Conservation (phyloP, 2,329 filamentous ascomycete genomes). For the Claviceps maximensis region DNA sequence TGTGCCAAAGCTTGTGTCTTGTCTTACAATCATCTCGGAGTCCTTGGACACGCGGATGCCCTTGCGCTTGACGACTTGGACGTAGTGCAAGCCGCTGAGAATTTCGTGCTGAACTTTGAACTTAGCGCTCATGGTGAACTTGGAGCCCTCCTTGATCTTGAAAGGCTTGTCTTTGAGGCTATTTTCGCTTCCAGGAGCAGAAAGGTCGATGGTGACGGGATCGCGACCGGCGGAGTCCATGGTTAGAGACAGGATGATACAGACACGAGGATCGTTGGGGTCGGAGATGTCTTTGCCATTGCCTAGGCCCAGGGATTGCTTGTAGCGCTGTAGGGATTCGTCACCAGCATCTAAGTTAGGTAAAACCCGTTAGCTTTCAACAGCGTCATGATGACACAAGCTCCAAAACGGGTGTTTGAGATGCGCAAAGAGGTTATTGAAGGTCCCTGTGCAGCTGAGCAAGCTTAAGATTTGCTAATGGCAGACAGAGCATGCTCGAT, state of each 20-base stretch:
- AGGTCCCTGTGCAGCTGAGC: background rate
- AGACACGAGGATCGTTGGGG: slow-evolving; percentile 72
- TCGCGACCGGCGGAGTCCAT: slow-evolving; percentile 72
- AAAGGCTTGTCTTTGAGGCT: slow-evolving; percentile 85
- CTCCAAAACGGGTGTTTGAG: background rate
- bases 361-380: background rate
- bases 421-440: background rate
- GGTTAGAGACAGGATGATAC: slow-evolving; percentile 83
- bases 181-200: slow-evolving; percentile 55
- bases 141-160: slow-evolving; percentile 89
- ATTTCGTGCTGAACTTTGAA: slow-evolving; percentile 98
- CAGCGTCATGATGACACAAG: background rate
- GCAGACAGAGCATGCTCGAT: background rate
- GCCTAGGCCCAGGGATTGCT: slow-evolving; percentile 82
- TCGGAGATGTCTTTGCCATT: slow-evolving; percentile 60
- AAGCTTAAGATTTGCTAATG: background rate
- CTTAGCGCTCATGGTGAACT: slow-evolving; percentile 84
- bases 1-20: background rate
- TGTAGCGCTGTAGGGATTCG: slow-evolving; percentile 94
- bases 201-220: slow-evolving; percentile 83
- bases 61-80: slow-evolving; percentile 86
- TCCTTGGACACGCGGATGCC: slow-evolving; percentile 81
- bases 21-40: slow-evolving; percentile 82
- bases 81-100: slow-evolving; percentile 85
- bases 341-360: slow-evolving; percentile 48